Evolutionary conservation across 495 filamentous ascomycete species (phyloP).

Genomic region (Lasiosphaeriaceae sp.): DNA sequence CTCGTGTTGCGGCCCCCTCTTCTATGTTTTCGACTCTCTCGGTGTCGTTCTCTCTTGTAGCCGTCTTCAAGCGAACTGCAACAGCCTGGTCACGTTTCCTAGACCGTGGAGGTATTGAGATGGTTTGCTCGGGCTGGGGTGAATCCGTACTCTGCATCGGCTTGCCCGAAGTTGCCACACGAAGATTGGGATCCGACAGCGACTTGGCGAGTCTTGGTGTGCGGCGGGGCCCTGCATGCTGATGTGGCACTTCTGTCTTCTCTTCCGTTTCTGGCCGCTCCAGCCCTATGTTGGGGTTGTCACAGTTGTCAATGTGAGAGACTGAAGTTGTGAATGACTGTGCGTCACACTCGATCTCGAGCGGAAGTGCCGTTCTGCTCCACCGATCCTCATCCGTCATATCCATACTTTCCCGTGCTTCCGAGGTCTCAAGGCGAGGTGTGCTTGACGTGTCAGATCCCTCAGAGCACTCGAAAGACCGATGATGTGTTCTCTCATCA

Average conservation of each 20-base stretch:
- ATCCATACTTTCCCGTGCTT: constrained; percentile 1
- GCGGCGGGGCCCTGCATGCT: not conserved
- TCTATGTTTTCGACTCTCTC: not conserved
- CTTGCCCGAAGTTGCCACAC: not conserved
- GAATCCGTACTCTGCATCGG: not conserved
- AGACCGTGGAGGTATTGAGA: constrained; percentile 23
- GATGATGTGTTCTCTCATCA: constrained; percentile 23
- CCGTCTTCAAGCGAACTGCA: not conserved
- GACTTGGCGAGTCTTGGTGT: constrained; percentile 3
- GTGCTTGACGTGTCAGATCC: constrained; percentile 22
- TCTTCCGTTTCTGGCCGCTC: not conserved
- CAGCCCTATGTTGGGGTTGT: constrained; percentile 1
- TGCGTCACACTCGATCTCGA: constrained; percentile 34
- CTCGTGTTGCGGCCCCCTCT: not conserved
- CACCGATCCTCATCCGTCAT: constrained; percentile 29
- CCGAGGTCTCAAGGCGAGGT: constrained; percentile 16
- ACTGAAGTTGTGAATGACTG: constrained; percentile 23
- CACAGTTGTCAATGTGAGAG: constrained; percentile 15
- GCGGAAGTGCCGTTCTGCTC: constrained; percentile 31
- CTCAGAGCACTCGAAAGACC: constrained; percentile 9
- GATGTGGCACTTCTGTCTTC: not conserved
- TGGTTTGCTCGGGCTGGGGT: not conserved
- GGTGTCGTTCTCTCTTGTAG: not conserved
- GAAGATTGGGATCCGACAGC: constrained; percentile 7
- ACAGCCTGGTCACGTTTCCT: constrained; percentile 12